Evolutionary conservation across 2,329 filamentous ascomycete species (phyloP), one percentile per base, ranked within the genome.

Genomic region (Macrophomina pseudophaseolina): DNA sequence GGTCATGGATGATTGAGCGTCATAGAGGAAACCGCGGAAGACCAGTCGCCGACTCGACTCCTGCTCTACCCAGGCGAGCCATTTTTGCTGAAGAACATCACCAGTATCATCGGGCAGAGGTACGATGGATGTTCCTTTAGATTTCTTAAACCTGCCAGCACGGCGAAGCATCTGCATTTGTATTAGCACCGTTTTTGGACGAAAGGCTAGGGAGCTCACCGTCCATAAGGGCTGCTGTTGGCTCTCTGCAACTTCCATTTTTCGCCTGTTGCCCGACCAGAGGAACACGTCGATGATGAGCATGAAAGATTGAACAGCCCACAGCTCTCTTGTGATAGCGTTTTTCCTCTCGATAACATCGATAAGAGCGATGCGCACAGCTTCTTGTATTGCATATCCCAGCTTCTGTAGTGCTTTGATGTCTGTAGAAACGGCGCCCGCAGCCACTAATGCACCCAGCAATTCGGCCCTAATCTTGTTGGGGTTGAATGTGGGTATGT

Each of bases 11-110:
- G 86, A 83, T 68, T 91, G 88, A 0, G 88, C 83, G 71, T 92
- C 90, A 66, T 88, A 84, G 5, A 89, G 76, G 70, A 90, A 90
- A 14, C 86, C 79, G 72, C 90, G 87, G 67, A 90, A 88, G 3
- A 87, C 86, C 2, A 93, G 84, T 79, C 89, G 84, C 73, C 91
- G 90, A 79, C 87, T 90, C 3, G 86, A 88, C 72, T 92, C 90
- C 67, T 86, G 80, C 54, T 86, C 81, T 14, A 86, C 82, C 90
- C 90, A 92, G 30, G 78, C 76, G 65, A 79, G 82, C 90, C 90
- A 92, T 71, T 91, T 91, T 3, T 81, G 78, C 66, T 90, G 84
- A 0, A 93, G 77, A 2, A 78, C 78, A 18, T 85, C 75, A 1
- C 85, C 87, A 28, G 85, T 80, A 65, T 91, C 89, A 1, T 84